Base-by-base conservation (phyloP, 345 rosid species). In the Iberis pinnata region DNA sequence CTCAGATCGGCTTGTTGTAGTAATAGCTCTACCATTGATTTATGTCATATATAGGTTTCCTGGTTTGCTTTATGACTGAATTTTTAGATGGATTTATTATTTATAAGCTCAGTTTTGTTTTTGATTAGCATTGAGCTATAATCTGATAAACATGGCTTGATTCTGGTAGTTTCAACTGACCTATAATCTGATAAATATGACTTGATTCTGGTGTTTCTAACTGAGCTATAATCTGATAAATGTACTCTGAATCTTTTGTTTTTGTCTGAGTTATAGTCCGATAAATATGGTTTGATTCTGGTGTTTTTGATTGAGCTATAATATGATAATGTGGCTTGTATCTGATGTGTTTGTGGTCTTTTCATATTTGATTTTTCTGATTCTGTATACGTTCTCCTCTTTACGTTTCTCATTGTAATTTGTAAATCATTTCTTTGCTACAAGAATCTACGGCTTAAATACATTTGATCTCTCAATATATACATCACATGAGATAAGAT, bases 181-280 rank as follows among this genome's bases (percentile, higher is more conserved):
- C 22, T 58, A 43, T 43, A 43, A 18, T 42, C 39, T 55, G 60
- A 41, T 27, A 12, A 12, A 26, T n/a, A n/a, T n/a, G n/a, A n/a
- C n/a, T n/a, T n/a, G n/a, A n/a, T n/a, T n/a, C n/a, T n/a, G n/a
- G n/a, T n/a, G n/a, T n/a, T n/a, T n/a, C n/a, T n/a, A n/a, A 5
- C 2, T 48, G 19, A 27, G 20, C 22, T 58, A 43, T 43, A 43
- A 18, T 42, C 39, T 55, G 60, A 41, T 27, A 12, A 12, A 26
- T n/a, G n/a, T n/a, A n/a, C n/a, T n/a, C n/a, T n/a, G n/a, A n/a
- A n/a, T n/a, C n/a, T 20, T 35, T 7, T 16, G 18, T 58, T 8
- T 57, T 35, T 4, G 46, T 17, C 33, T 53, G 19, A 27, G 20
- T 16, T 58, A 43, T 43, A 43, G 13, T 42, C 39, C 42, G 60